A percentile compares a stretch with the other conserved stretches of the same genome.
Conservation (phyloP, 768 basidiomycete genomes). For the Gloeopeniophorella convolvens region DNA sequence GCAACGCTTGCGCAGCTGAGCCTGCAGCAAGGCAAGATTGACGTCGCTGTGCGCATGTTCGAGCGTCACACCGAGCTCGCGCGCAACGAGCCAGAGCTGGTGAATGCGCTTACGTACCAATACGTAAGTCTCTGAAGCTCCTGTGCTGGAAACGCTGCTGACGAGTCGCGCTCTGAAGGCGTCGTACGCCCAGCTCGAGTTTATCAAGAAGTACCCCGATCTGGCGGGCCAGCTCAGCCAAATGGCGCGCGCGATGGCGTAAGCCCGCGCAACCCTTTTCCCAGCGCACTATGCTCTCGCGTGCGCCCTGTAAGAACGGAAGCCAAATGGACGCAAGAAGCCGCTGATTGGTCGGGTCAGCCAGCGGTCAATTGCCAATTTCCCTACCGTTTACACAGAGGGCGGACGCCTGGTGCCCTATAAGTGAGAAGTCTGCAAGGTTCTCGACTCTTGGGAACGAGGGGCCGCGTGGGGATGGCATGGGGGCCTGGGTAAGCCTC, state of each 20-base stretch:
- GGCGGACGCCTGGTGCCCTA: too few relatives aligned
- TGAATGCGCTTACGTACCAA: constrained; percentile 69
- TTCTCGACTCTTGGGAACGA: constrained; percentile 7
- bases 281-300: not conserved
- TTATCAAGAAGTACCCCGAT: constrained; percentile 76
- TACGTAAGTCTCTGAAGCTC: constrained; percentile 45
- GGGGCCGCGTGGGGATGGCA: not conserved
- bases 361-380: too few relatives aligned
- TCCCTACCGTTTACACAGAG: too few relatives aligned
- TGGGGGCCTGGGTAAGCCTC: too few relatives aligned
- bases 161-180: constrained; percentile 41
- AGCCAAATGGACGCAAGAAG: too few relatives aligned
- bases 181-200: constrained; percentile 74
- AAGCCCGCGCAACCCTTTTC: not conserved
- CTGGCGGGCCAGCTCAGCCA: constrained; percentile 64
- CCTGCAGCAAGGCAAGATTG: constrained; percentile 85
- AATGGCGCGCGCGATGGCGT: constrained; percentile 38
- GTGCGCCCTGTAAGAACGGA: not conserved
- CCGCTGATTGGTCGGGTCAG: too few relatives aligned
- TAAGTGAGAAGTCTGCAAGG: too few relatives aligned
- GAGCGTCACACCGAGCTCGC: constrained; percentile 78
- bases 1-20: constrained; percentile 92
- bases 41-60: constrained; percentile 83
- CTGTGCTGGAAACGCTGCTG: not conserved
- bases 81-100: constrained; percentile 84